Conservation (phyloP, 2,329 filamentous ascomycete species). For the Ustilaginoidea virens region DNA sequence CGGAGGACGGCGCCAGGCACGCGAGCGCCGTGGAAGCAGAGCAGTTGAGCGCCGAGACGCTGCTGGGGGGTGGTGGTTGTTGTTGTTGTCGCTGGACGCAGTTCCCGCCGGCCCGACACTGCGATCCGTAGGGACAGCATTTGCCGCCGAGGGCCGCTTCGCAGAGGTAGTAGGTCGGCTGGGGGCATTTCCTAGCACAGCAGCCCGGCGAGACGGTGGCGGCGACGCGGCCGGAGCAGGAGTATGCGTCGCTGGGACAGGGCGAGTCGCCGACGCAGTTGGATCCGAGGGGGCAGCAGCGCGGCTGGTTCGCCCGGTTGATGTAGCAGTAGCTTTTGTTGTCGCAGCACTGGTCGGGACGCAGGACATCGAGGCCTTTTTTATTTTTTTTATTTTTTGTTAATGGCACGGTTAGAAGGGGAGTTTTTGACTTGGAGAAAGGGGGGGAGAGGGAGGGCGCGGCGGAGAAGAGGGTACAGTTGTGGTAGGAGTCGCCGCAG, state of each 20-base stretch:
- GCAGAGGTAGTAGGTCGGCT: slow-evolving; percentile 28
- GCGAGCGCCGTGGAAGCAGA: no score
- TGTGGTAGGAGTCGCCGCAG: slow-evolving; percentile 15
- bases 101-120: slow-evolving; percentile 21
- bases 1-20: no score
- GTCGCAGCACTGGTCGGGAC: slow-evolving; percentile 23
- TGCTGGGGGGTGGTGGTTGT: no score
- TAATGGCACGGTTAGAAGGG: no score
- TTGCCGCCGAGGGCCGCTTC: slow-evolving; percentile 25
- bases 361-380: slow-evolving; percentile 27
- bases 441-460: background rate
- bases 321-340: slow-evolving; percentile 31
- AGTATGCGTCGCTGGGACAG: slow-evolving; percentile 19
- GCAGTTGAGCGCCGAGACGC: no score
- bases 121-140: slow-evolving; percentile 31
- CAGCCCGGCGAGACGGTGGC: slow-evolving; percentile 17
- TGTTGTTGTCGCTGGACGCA: slow-evolving; percentile 22
- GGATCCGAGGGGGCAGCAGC: slow-evolving; percentile 28
- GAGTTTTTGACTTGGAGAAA: no score
- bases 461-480: slow-evolving; percentile 10
- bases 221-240: slow-evolving; percentile 15
- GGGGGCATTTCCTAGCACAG: slow-evolving; percentile 24
- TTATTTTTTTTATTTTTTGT: no score
- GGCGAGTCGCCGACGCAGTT: slow-evolving; percentile 22
- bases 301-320: slow-evolving; percentile 14